phyloP scores from a whole-genome alignment of 177 flowering plant species.

The Vitis hybrid region DNA sequence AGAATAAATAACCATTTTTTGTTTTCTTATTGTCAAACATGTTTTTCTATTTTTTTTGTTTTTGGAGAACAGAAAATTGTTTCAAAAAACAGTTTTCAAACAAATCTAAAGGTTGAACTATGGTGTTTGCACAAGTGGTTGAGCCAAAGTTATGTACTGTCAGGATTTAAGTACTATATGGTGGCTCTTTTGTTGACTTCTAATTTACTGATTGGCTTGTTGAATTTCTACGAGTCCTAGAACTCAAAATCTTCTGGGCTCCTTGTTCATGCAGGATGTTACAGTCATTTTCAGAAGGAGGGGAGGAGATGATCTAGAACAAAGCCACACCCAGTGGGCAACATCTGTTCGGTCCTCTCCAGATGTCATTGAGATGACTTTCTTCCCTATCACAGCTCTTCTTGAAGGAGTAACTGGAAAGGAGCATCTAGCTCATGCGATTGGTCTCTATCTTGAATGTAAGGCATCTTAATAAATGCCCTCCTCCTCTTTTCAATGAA shows the following conservation, averaged over 20 bases:
- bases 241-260: constrained; percentile 3
- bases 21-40: too few relatives aligned
- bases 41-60: too few relatives aligned
- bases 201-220: neutral
- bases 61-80: too few relatives aligned
- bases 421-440: constrained; percentile 66
- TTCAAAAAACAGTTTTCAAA: too few relatives aligned
- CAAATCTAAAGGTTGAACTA: neutral
- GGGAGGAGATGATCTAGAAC: constrained; percentile 87
- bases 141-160: neutral
- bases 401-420: constrained; percentile 64
- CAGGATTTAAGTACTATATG: neutral
- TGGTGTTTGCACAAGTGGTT: neutral
- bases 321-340: constrained; percentile 63
- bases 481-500: neutral
- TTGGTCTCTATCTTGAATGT: constrained; percentile 73
- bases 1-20: too few relatives aligned
- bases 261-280: constrained; percentile 58
- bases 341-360: constrained; percentile 66
- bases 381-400: constrained; percentile 56
- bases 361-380: constrained; percentile 79
- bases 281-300: constrained; percentile 79
- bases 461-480: constrained; percentile 16
- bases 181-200: constrained; percentile 2
- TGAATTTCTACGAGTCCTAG: neutral